These are phyloP conservation scores for Nepenthes gracilis DNA, from an alignment of 148 eudicot genomes.

Conservation along the genomic window DNA sequence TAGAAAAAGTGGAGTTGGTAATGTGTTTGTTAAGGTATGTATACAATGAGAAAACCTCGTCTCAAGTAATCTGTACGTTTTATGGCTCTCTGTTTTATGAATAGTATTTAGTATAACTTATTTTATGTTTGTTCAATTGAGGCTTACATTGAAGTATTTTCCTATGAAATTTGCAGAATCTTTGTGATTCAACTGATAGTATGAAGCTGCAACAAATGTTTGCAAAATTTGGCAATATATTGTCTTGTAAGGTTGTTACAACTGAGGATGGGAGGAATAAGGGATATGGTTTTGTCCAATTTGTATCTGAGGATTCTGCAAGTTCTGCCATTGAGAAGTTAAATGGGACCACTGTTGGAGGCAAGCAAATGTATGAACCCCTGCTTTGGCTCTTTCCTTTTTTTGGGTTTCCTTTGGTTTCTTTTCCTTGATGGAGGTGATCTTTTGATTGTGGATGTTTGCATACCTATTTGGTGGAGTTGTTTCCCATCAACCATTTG, in stretches of 20 bases:
- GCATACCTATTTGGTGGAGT: too few species aligned
- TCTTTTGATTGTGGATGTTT: background rate
- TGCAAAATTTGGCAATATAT: constrained; percentile 38
- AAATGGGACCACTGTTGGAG: constrained; percentile 37
- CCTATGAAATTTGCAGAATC: constrained; percentile 32
- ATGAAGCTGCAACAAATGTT: constrained; percentile 55
- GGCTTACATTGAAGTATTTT: background rate
- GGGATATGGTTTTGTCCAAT: constrained; percentile 76
- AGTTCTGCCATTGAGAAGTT: constrained; percentile 51
- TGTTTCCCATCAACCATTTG: too few species aligned
- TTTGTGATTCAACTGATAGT: constrained; percentile 42
- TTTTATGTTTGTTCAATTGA: background rate
- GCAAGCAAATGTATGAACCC: constrained; percentile 57
- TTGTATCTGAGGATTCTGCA: constrained; percentile 49
- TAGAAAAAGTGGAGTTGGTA: constrained; percentile 62
- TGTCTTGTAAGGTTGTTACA: constrained; percentile 60
- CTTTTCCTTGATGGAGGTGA: background rate
- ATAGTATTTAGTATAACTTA: background rate
- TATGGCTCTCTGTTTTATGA: background rate
- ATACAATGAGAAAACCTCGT: background rate
- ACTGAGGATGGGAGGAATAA: constrained; percentile 64
- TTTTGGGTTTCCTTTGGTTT: background rate
- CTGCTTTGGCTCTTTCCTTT: constrained; percentile 1
- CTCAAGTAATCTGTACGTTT: background rate
- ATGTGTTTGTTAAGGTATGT: constrained; percentile 67